Conservation (phyloP, 2,329 filamentous ascomycete genomes). For the Clonostachys rosea region DNA sequence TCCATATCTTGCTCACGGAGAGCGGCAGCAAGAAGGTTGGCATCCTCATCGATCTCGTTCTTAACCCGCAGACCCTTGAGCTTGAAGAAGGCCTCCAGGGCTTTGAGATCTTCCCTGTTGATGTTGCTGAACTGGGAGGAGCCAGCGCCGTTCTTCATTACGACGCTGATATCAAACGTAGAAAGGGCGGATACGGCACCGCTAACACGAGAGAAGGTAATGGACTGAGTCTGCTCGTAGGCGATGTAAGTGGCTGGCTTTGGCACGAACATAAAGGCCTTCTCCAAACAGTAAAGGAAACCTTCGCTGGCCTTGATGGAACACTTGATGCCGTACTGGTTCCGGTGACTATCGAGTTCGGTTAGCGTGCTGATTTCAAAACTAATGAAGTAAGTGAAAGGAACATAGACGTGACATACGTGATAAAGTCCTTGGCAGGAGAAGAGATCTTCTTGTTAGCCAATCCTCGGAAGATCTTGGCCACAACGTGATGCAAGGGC, state of each 20-base stretch:
- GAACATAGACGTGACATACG: slow-evolving; percentile 33
- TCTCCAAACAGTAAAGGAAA: slow-evolving; percentile 93
- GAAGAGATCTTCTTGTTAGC: slow-evolving; percentile 93
- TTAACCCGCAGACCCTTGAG: slow-evolving; percentile 91
- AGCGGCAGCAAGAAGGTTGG: slow-evolving; percentile 73
- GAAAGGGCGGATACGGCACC: slow-evolving; percentile 90
- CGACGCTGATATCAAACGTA: slow-evolving; percentile 95
- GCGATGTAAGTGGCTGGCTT: slow-evolving; percentile 97
- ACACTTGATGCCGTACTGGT: slow-evolving; percentile 94
- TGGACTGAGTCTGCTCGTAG: slow-evolving; percentile 85
- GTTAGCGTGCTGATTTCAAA: too few species aligned
- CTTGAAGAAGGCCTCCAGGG: slow-evolving; percentile 96
- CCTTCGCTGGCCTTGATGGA: slow-evolving; percentile 99
- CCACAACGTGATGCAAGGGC: slow-evolving; percentile 87
- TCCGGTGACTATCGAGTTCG: slow-evolving; percentile 61
- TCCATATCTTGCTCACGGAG: slow-evolving; percentile 80
- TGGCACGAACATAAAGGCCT: slow-evolving; percentile 98
- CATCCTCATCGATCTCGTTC: slow-evolving; percentile 98
- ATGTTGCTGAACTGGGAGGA: slow-evolving; percentile 99
- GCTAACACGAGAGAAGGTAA: slow-evolving; percentile 94
- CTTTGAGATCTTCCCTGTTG: slow-evolving; percentile 94
- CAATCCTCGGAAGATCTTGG: slow-evolving; percentile 90
- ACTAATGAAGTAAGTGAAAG: too few species aligned
- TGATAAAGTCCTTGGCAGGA: slow-evolving; percentile 90
- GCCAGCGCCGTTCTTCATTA: slow-evolving; percentile 78